Evolutionary conservation across 2,329 filamentous ascomycete genomes (phyloP), one percentile per base, ranked within the genome.

Genomic region (Herpotrichia juniperi): DNA sequence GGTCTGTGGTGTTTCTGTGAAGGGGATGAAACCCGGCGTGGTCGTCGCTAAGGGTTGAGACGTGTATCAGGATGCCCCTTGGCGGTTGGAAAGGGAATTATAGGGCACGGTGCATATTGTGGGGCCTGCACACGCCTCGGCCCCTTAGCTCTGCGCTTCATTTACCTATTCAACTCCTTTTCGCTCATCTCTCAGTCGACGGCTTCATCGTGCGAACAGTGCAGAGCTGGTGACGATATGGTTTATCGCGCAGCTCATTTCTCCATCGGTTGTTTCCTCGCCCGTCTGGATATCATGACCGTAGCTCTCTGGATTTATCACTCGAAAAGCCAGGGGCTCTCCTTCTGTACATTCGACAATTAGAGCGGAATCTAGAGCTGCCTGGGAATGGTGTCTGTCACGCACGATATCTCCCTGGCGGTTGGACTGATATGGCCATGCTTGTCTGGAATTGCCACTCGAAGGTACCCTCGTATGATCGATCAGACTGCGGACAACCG

Each of bases 21-120:
- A 61, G 58, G 63, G 61, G 60, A 65, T 73, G 69, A 73, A 73
- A 73, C 71, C 54, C 43, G 58, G 53, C 30, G 55, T 49, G 50
- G 42, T 19, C 37, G 37, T 61, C 49, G 55, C 56, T 53, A 64
- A 56, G 47, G 51, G 48, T 35, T 61, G 61, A 65, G 60, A 64
- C 62, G 62, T 61, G 48, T 61, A 43, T 59, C 60, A 65, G 31
- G 52, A 44, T 39, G 47, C 30, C 46, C 48, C 37, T 45, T 28
- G 31, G 51, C 28, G 47, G 22, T 43, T 21, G 24, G 34, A 14
- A 10, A 14, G 43, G 19, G 16, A 32, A 7, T 14, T 5, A 10
- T 16, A 17, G 53, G 26, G 58, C 61, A 57, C 58, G 50, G 57
- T 25, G 57, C 52, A 42, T 11, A 12, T 19, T 12, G 2, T 21